Evolutionary conservation across 306 rosid species (phyloP).

Genomic region (Pterocarpus santalinus): DNA sequence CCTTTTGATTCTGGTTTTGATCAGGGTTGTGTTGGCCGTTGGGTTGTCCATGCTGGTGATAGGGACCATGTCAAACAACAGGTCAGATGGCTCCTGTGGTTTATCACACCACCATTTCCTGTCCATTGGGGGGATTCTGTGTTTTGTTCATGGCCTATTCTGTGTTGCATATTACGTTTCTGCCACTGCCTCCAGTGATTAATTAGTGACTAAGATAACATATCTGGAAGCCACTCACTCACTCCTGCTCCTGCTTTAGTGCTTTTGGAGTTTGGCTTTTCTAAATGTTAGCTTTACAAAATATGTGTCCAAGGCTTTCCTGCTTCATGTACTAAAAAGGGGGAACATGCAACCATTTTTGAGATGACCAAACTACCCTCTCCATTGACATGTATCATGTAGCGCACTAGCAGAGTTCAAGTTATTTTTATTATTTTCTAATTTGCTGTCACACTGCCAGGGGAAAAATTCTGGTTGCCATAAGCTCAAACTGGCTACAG

Average conservation of each 20-base stretch:
- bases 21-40: slow-evolving; percentile 75
- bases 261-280: slow-evolving; percentile 39
- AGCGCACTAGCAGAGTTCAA: background rate
- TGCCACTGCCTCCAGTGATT: slow-evolving; percentile 62
- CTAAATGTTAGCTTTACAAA: slow-evolving; percentile 19
- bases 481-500: background rate
- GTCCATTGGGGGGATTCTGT: slow-evolving; percentile 91
- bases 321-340: slow-evolving; percentile 36
- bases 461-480: background rate
- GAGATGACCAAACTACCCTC: slow-evolving; percentile 29
- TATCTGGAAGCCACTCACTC: slow-evolving; percentile 38
- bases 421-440: background rate
- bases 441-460: background rate
- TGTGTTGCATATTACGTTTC: slow-evolving; percentile 79
- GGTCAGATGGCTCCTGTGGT: slow-evolving; percentile 81
- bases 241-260: slow-evolving; percentile 17
- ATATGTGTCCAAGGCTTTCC: slow-evolving; percentile 41
- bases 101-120: slow-evolving; percentile 91
- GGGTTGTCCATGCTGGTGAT: slow-evolving; percentile 92
- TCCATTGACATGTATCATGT: background rate
- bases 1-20: slow-evolving; percentile 34
- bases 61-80: slow-evolving; percentile 86
- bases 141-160: slow-evolving; percentile 88
- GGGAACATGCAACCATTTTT: slow-evolving; percentile 22
- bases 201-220: slow-evolving; percentile 47